Evolutionary conservation across 768 basidiomycete genomes (phyloP), one percentile per base, ranked within the genome.

Genomic region (Panus rudis): DNA sequence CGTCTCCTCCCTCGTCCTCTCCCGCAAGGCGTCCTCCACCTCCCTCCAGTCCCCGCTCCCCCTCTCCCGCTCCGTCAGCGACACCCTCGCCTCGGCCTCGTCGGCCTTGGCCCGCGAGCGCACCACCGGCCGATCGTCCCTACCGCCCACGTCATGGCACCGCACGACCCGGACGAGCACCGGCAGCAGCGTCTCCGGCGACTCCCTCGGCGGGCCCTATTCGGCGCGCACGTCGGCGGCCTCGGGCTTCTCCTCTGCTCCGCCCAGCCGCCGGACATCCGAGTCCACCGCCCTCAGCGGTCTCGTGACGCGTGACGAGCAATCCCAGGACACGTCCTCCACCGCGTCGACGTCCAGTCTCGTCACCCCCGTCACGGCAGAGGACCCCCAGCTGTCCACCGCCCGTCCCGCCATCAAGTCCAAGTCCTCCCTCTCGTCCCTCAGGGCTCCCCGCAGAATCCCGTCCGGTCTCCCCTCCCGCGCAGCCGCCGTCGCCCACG

Each of bases 51-150:
- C 44, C n/a, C 38, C 57, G 11, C 54, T 55, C 22, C 45, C 55
- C n/a, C 52, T 62, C 28, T 53, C 57, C 6, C 55, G 56, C 14
- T 60, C 56, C 2, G 55, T 51, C 49, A 55, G 55, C 50, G 55
- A 46, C 17, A 44, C 41, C 37, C 42, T 46, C 19, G 32, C 46
- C 4, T 20, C 27, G 13, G 45, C 47, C 41, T 19, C 51, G 34
- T 25, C 26, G 11, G 26, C 34, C 14, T 42, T 46, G 16, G 43
- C 43, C 11, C 47, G 33, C 26, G 50, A 43, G 17, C 41, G 28
- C 22, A 34, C 33, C 13, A 28, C 24, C 13, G 42, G 38, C n/a
- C 44, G 53, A 31, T 24, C 43, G 2, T 41, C 45, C 4, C 30
- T 39, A n/a, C 56, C 56, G 2, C 56, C 56, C 3, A 58, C 56